Base-by-base conservation (phyloP, 345 rosid species). In the Acer negundo region DNA sequence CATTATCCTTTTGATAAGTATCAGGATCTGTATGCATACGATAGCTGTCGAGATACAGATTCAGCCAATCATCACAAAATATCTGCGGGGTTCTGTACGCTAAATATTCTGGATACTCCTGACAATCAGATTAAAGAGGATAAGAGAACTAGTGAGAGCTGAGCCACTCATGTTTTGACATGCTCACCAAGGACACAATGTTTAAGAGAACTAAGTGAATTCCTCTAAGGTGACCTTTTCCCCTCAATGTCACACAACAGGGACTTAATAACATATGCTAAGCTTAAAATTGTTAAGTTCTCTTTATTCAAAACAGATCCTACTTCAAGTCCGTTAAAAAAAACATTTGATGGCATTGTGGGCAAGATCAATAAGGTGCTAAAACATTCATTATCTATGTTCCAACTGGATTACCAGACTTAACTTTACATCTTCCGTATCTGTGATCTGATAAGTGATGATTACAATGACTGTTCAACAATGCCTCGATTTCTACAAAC, bases 1-100 rank as follows among this genome's bases (percentile, higher is more conserved):
- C 90, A 78, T 89, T 84, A 53, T 70, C 81, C 83, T 87, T 89
- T 76, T 85, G 88, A 46, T 75, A 69, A 75, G 35, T 55, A 6
- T 84, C 91, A 31, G 82, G 80, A 86, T 89, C 88, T 63, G 74
- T 83, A 75, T 94, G 98, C 93, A 94, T 88, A 22, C 73, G 87
- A 86, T 84, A 81, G 82, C 77, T 87, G 81, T 96, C 97, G 26
- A 90, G 90, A 86, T 94, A 95, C 46, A 89, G 73, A 70, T 93
- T 93, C 69, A 93, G 97, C 98, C 99, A 95, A 81, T 95, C 99
- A 86, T 93, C 98, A 62, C 74, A 81, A 79, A 92, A 93, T 16
- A 85, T 47, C 35, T 69, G 77, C 0, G 97, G 97, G 24, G 97
- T 93, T 76, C 73, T 62, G 86, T 92, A 95, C 7, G 98, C 96